Conservation (phyloP, 495 filamentous ascomycete species). For the Penicillium canescens region DNA sequence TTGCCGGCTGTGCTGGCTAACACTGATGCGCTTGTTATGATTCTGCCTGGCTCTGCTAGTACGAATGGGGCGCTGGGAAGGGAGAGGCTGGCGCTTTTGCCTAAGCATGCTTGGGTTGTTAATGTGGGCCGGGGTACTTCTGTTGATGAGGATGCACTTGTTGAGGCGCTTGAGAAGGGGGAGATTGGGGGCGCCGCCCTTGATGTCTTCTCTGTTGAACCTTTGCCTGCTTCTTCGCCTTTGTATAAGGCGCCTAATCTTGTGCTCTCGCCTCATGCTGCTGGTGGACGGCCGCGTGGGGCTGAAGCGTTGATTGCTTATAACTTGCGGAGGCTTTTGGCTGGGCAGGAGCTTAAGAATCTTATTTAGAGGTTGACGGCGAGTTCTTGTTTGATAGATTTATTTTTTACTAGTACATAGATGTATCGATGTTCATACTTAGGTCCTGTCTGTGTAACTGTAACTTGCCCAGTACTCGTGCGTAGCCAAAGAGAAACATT, state of each 20-base stretch:
- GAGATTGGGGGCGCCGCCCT: slow-evolving; percentile 56
- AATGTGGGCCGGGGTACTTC: slow-evolving; percentile 69
- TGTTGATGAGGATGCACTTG: slow-evolving; percentile 69
- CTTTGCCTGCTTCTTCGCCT: slow-evolving; percentile 40
- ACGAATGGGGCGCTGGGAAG: slow-evolving; percentile 27
- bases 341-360: slow-evolving; percentile 54
- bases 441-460: no score
- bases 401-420: not conserved
- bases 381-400: not conserved
- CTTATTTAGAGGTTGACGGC: slow-evolving; percentile 31
- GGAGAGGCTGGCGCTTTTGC: slow-evolving; percentile 38
- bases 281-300: slow-evolving; percentile 59
- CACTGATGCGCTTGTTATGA: slow-evolving; percentile 34
- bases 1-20: slow-evolving; percentile 21
- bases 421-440: not conserved
- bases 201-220: slow-evolving; percentile 67
- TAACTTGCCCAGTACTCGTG: no score
- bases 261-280: slow-evolving; percentile 66
- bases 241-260: slow-evolving; percentile 52
- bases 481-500: no score
- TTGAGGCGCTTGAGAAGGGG: slow-evolving; percentile 59
- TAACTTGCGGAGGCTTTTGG: slow-evolving; percentile 54
- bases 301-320: slow-evolving; percentile 53
- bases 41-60: slow-evolving; percentile 25
- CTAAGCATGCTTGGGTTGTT: slow-evolving; percentile 60